Conservation (phyloP, 2,329 filamentous ascomycete species). For the Hypoxylon sp. region DNA sequence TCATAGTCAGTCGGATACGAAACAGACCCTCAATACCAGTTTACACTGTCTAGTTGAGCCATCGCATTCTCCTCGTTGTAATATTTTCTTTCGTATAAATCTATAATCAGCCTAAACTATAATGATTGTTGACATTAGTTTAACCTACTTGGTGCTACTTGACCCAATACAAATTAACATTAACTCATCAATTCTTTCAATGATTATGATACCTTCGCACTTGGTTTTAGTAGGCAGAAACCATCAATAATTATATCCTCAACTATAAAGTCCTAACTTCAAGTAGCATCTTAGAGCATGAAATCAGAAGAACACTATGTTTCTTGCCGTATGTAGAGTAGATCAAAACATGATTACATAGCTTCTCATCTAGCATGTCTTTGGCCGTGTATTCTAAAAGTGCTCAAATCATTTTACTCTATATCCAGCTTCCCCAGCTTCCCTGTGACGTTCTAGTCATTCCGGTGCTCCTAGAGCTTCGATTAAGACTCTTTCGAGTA, state of each 20-base stretch:
- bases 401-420: too few relatives aligned
- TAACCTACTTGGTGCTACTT: background rate
- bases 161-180: background rate
- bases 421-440: too few relatives aligned
- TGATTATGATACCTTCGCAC: background rate
- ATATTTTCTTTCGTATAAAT: background rate
- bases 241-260: background rate
- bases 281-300: background rate
- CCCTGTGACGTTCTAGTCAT: too few relatives aligned
- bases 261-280: background rate
- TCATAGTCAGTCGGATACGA: constrained; percentile 75
- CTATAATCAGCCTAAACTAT: background rate
- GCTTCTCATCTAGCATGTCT: too few relatives aligned
- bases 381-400: too few relatives aligned
- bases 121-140: background rate
- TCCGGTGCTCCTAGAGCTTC: too few relatives aligned
- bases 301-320: background rate
- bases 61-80: too few relatives aligned
- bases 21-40: too few relatives aligned
- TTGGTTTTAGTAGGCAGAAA: background rate
- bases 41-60: too few relatives aligned
- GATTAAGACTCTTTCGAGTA: background rate
- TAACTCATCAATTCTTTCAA: background rate
- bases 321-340: background rate
- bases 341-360: too few relatives aligned